Conservation (phyloP, 192 early-diverging fungal species). For the Linnemannia zychae region DNA sequence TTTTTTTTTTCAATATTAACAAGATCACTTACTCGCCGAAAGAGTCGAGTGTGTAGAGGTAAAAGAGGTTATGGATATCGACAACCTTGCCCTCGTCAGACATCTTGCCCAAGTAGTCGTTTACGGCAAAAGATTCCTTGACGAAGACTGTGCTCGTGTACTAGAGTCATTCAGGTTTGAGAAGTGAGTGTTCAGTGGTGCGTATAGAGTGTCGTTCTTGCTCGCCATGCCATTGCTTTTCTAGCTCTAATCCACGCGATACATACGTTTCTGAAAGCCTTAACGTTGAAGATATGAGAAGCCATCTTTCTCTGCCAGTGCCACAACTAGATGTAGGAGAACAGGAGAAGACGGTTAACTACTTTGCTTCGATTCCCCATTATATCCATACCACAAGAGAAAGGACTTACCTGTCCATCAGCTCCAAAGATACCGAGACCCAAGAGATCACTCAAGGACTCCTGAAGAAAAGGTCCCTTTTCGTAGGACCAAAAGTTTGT, state of each 20-base stretch:
- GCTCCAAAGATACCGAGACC: constrained; percentile 54
- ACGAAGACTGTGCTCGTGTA: constrained; percentile 37
- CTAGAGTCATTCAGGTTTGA: not conserved
- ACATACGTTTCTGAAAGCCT: constrained; percentile 29
- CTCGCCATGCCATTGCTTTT: not conserved
- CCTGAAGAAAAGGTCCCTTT: constrained; percentile 26
- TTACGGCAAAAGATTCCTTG: constrained; percentile 14
- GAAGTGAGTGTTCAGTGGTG: not conserved
- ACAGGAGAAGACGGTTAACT: not conserved
- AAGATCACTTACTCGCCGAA: constrained; percentile 58
- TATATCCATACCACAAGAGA: not conserved
- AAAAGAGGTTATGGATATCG: constrained; percentile 64
- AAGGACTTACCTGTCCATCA: constrained; percentile 28
- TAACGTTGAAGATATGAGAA: constrained; percentile 35
- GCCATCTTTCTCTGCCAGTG: constrained; percentile 42
- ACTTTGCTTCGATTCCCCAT: not conserved
- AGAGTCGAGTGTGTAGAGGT: constrained; percentile 64
- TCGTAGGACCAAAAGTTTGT: constrained; percentile 51
- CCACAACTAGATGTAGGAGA: not conserved
- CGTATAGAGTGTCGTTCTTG: not conserved
- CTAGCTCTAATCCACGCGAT: not conserved
- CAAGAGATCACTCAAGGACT: constrained; percentile 29
- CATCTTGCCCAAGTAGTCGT: constrained; percentile 32
- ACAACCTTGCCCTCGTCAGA: constrained; percentile 41
- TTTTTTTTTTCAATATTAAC: not conserved